Evolutionary conservation across 2,329 filamentous ascomycete species (phyloP), one percentile per base, ranked within the genome.

Genomic region (Fonsecaea pedrosoi): DNA sequence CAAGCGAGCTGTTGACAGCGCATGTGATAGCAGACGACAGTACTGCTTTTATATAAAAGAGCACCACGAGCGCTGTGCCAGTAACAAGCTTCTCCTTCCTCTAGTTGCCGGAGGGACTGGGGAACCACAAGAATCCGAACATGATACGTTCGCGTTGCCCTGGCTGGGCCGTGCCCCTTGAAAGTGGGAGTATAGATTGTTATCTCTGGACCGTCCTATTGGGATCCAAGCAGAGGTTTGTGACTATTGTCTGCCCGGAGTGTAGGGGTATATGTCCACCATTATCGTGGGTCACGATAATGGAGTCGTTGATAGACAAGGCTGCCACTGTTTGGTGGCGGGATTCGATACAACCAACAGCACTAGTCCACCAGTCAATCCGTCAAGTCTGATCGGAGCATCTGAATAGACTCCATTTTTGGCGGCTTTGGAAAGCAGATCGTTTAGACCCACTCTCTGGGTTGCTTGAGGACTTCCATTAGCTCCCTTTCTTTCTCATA

Each of bases 401-500:
- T 50, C n/a, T 10, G 45, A 10, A 25, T 50, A 3, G 15, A 30
- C 18, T 50, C 4, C 18, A 50, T n/a, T 12, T 10, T 12, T 21
- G 25, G 12, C 10, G 21, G 18, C 25, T 9, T 12, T 10, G 35
- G 45, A n/a, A 55, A 32, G 13, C 13, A 18, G 45, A 25, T 30
- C 21, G 10, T 32, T 74, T 76, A 86, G 60, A 84, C 85, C 87
- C 87, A 90, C 69, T 89, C 86, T 67, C 82, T 82, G 2, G 87
- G 87, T 72, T 85, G 83, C 78, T 82, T 86, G 70, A 90, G 75
- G 48, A 89, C 90, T 67, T 94, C 89, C 57, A 97, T 83, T 69
- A 98, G 80, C 71, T 92, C 85, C 78, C 91, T 90, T 81, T 99
- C 95, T 70, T 74, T 76, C 54, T 73, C 71, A 68, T 76, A 77